Evolutionary conservation across 2,329 filamentous ascomycete genomes (phyloP).

Genomic region (Ceratocystis ficicola): DNA sequence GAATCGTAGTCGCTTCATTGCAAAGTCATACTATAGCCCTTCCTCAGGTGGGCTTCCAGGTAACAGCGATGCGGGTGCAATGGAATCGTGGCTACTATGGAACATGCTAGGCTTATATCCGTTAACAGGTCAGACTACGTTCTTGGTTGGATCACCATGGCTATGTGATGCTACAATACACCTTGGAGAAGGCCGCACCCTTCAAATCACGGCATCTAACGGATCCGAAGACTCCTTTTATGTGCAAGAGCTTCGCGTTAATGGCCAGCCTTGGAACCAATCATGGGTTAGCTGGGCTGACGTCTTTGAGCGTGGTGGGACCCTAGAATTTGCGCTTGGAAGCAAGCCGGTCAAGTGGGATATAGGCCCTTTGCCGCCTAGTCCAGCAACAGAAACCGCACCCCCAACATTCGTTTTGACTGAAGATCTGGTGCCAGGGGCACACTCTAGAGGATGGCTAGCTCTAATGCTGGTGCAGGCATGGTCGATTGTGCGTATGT

Average conservation of each 20-base stretch:
- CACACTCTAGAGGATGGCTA: neutral
- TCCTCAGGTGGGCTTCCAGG: constrained; percentile 49
- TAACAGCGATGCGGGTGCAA: constrained; percentile 59
- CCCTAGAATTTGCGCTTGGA: constrained; percentile 53
- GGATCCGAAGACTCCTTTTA: constrained; percentile 37
- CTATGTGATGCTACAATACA: constrained; percentile 47
- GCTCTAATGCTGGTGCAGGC: neutral
- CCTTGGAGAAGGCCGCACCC: constrained; percentile 41
- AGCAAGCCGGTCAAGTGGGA: constrained; percentile 42
- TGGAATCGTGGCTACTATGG: constrained; percentile 60
- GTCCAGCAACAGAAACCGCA: constrained; percentile 31
- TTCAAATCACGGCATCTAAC: constrained; percentile 40
- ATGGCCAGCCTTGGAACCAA: constrained; percentile 50
- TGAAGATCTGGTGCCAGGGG: neutral
- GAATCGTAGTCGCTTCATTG: constrained; percentile 44
- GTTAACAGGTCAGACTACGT: constrained; percentile 55
- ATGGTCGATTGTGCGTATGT: neutral
- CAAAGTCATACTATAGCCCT: constrained; percentile 46
- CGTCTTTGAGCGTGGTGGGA: constrained; percentile 51
- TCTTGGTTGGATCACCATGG: constrained; percentile 53
- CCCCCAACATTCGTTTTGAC: neutral
- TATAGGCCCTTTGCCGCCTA: constrained; percentile 48
- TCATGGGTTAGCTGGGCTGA: constrained; percentile 56
- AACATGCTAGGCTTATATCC: constrained; percentile 58
- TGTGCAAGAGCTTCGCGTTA: constrained; percentile 54